Conservation (phyloP, 441 rosid genomes). For the Arabidopsis lyrata region DNA sequence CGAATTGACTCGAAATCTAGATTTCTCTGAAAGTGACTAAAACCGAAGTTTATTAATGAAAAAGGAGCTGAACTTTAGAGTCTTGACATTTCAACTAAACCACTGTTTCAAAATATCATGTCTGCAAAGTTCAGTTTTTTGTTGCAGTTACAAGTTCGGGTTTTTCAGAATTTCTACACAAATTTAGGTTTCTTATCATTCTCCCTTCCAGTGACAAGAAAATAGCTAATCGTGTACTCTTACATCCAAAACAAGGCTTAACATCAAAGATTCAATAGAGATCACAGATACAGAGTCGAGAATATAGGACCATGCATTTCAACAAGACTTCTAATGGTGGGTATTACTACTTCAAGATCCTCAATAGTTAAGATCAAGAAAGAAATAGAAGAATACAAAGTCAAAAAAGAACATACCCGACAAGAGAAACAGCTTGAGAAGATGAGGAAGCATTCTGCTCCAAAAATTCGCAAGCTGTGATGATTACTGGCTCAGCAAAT, state of each 20-base stretch:
- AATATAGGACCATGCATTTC: slow-evolving; percentile 21
- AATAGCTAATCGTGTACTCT: neutral
- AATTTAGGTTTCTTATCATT: neutral
- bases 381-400: neutral
- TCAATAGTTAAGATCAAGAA: neutral
- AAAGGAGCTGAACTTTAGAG: neutral
- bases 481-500: slow-evolving; percentile 90
- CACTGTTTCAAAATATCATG: neutral
- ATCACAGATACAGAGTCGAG: neutral
- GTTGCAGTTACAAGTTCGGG: neutral
- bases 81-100: slow-evolving; percentile 2
- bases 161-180: neutral
- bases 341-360: slow-evolving; percentile 18
- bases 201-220: neutral
- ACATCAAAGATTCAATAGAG: neutral
- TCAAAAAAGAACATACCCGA: slow-evolving; percentile 67
- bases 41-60: neutral
- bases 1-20: neutral
- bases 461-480: slow-evolving; percentile 93
- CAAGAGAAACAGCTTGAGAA: slow-evolving; percentile 78
- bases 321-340: slow-evolving; percentile 9
- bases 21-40: neutral
- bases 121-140: neutral
- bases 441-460: slow-evolving; percentile 90
- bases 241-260: neutral